Evolutionary conservation across 768 basidiomycete genomes (phyloP).

Genomic region (Cubamyces lactineus): DNA sequence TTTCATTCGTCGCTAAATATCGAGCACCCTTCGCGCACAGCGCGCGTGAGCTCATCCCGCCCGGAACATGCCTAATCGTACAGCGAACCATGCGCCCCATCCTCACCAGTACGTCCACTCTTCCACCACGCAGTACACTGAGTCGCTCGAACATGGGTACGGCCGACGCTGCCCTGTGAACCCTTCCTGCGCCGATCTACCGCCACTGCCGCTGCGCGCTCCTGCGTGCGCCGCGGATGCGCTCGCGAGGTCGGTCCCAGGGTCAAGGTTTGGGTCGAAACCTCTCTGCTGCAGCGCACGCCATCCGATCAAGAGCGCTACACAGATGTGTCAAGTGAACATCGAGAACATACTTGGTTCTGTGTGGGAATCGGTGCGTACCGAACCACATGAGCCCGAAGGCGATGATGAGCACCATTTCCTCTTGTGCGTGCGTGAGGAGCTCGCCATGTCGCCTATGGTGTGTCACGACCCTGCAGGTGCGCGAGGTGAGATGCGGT

Average conservation of each 20-base stretch:
- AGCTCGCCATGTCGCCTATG: conserved; percentile 62
- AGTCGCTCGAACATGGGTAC: conserved; percentile 60
- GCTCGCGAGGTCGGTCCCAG: conserved; percentile 26
- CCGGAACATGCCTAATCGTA: not conserved
- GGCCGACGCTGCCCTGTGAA: conserved; percentile 39
- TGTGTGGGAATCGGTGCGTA: conserved; percentile 38
- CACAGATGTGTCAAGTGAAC: conserved; percentile 1
- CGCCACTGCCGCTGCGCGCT: conserved; percentile 8
- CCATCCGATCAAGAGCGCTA: conserved; percentile 49
- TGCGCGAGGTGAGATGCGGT: not conserved
- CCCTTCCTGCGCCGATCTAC: conserved; percentile 26
- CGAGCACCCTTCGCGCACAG: not conserved
- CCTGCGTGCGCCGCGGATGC: conserved; percentile 18
- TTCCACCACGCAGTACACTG: conserved; percentile 70
- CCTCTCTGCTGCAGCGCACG: conserved; percentile 40
- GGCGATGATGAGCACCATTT: conserved; percentile 69
- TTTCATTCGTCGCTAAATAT: no score
- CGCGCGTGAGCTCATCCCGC: not conserved
- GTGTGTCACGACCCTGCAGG: conserved; percentile 64
- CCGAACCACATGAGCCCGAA: conserved; percentile 80
- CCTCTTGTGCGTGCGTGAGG: conserved; percentile 73
- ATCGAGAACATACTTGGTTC: not conserved
- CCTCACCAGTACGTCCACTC: conserved; percentile 59
- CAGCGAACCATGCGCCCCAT: not conserved
- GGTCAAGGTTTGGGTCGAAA: conserved; percentile 4